Evolutionary conservation across 179 eudicot genomes (phyloP).

Genomic region (Monotropa hypopitys): DNA sequence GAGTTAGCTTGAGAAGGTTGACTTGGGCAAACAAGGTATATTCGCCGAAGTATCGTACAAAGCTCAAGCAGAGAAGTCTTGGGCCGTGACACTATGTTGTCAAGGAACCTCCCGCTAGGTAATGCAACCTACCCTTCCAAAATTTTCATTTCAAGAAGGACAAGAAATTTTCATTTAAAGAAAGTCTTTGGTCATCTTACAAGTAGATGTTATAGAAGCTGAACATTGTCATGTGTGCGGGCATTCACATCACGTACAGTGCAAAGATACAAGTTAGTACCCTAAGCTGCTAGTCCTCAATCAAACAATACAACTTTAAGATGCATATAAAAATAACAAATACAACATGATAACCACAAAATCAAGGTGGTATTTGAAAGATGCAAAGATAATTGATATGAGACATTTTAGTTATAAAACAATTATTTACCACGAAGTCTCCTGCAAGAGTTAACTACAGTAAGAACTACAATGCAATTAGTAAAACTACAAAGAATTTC

Average conservation of each 20-base stretch:
- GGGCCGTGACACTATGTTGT: no score
- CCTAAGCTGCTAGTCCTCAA: neutral
- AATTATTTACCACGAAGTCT: neutral
- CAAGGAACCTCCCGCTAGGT: no score
- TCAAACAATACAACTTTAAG: neutral
- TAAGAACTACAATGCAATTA: neutral
- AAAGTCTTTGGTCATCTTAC: no score
- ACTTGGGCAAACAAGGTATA: no score
- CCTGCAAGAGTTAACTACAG: neutral
- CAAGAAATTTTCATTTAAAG: no score
- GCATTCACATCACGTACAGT: no score
- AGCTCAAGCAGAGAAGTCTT: no score
- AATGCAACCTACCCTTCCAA: no score
- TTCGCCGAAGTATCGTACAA: no score
- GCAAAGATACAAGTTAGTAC: neutral
- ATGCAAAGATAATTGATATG: neutral
- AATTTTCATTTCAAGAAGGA: neutral
- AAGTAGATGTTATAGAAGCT: no score
- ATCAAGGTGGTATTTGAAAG: neutral
- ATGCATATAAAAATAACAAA: neutral
- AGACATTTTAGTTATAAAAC: neutral
- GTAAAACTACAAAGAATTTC: neutral
- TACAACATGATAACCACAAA: neutral
- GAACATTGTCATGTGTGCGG: no score
- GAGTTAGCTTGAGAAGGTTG: no score